Evolutionary conservation across 352 stramenopile species (phyloP).

Genomic region (Phytophthora ramorum): DNA sequence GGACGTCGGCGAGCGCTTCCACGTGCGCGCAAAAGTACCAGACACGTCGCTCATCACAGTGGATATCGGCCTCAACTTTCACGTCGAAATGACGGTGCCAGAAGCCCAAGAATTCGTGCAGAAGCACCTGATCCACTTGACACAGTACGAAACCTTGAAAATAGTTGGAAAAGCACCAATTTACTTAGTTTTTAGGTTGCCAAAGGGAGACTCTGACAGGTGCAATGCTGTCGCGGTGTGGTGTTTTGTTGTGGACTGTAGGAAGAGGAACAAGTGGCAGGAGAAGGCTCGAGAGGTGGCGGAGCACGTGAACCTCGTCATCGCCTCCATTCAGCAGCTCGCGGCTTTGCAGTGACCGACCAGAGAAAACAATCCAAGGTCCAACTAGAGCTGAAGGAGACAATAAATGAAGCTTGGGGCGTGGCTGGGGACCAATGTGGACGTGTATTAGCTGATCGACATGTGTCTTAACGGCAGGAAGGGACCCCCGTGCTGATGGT

Average conservation of each 20-base stretch:
- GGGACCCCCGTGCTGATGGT: not conserved
- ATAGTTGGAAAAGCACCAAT: not conserved
- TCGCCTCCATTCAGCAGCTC: constrained; percentile 81
- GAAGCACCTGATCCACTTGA: constrained; percentile 56
- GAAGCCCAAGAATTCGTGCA: constrained; percentile 69
- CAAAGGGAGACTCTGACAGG: not conserved
- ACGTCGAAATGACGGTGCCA: constrained; percentile 78
- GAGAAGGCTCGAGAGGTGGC: constrained; percentile 73
- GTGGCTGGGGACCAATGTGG: not conserved
- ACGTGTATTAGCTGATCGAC: constrained; percentile 2
- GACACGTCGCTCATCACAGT: constrained; percentile 70
- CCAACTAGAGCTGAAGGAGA: not conserved
- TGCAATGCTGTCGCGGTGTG: not conserved
- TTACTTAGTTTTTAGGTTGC: not conserved
- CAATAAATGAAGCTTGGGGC: not conserved
- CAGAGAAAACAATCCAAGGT: not conserved
- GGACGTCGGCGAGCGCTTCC: constrained; percentile 78
- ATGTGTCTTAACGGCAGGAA: not conserved
- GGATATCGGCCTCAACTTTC: constrained; percentile 77
- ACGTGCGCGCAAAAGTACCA: constrained; percentile 71
- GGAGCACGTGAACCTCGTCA: constrained; percentile 76
- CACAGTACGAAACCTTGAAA: constrained; percentile 39
- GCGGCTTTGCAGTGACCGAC: constrained; percentile 63
- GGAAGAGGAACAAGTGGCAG: constrained; percentile 74
- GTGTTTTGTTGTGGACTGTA: constrained; percentile 15